phyloP scores from a whole-genome alignment of 805 yeast genomes.

The Cyberlindnera nakhonratchasimensis region DNA sequence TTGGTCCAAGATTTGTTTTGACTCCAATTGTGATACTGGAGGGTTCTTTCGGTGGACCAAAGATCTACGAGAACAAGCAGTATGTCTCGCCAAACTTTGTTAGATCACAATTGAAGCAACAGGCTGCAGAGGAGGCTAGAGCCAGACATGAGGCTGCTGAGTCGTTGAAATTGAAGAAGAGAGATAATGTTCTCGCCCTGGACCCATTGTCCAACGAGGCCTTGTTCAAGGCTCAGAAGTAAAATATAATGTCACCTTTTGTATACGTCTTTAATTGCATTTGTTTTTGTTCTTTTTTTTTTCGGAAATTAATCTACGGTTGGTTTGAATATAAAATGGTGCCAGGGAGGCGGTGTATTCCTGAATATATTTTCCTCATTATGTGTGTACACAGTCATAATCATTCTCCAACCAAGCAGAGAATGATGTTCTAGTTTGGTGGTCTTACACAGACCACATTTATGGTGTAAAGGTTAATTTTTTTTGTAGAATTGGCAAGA shows the following conservation, averaged over 20 bases:
- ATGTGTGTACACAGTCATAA: conserved; percentile 13
- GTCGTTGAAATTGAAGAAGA: conserved; percentile 68
- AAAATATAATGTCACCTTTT: background rate
- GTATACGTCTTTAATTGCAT: conserved; percentile 1
- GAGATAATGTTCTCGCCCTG: conserved; percentile 68
- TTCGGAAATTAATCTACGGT: background rate
- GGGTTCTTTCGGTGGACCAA: conserved; percentile 97
- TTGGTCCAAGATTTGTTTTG: conserved; percentile 94
- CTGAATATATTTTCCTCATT: conserved; percentile 11
- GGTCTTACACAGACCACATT: background rate
- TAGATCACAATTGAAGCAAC: conserved; percentile 81
- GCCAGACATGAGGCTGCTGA: conserved; percentile 76
- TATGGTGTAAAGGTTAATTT: too few relatives aligned
- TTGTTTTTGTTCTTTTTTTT: background rate
- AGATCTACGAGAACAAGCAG: conserved; percentile 94
- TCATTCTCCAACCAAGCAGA: conserved; percentile 9
- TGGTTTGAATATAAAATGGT: background rate
- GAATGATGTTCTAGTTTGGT: conserved; percentile 6
- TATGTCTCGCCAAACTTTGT: conserved; percentile 94
- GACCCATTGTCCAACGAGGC: conserved; percentile 83
- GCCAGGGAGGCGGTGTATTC: background rate
- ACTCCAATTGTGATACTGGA: conserved; percentile 88
- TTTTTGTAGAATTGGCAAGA: too few relatives aligned
- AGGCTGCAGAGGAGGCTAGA: conserved; percentile 76
- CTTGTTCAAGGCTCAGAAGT: conserved; percentile 49